Evolutionary conservation across 2,329 filamentous ascomycete genomes (phyloP), one percentile per base, ranked within the genome.

Genomic region (Rasamsonia emersonii): DNA sequence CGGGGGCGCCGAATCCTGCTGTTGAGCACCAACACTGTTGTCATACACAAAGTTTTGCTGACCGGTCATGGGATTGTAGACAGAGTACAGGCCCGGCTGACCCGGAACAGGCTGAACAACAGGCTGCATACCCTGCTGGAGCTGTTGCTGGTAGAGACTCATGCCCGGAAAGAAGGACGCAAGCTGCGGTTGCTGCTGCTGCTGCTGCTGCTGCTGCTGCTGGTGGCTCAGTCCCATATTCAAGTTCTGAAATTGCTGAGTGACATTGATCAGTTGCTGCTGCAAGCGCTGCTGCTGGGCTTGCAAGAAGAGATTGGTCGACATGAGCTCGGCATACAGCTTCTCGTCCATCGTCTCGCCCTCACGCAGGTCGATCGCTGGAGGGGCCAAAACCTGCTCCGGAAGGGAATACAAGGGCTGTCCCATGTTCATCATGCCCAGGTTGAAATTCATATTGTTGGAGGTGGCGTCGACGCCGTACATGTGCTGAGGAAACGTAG

Each of bases 271-370:
- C 44, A 96, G 73, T 64, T 96, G 86, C 64, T 95, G 88, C 63
- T 96, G 88, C 32, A 96, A 76, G 43, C 84, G 82, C 64, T 94
- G 86, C 63, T 96, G 89, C 62, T 94, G 88, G 54, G 94, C 86
- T 24, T 86, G 86, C 30, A 98, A 73, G 53, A 93, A 93, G 55
- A 91, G 66, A 58, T 95, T 94, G 50, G 86, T 93, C 36, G 86
- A 82, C 51, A 95, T 75, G 42, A 96, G 70, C 61, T 94, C 86
- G 32, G 86, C 84, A 45, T 94, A 91, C 32, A 93, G 61, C 39
- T 76, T 80, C 32, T 88, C 86, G 50, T 96, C 91, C 65, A 93
- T 83, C 39, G 83, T 74, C 46, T 81, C 76, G 28, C 71, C 70
- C 47, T 78, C 72, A 42, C 64, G 62, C 32, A 91, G 72, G 49